Percentiles rank a stretch among this genome's conserved stretches.
Conservation (phyloP, 108 stramenopile species). For the Conticribra weissflogii region DNA sequence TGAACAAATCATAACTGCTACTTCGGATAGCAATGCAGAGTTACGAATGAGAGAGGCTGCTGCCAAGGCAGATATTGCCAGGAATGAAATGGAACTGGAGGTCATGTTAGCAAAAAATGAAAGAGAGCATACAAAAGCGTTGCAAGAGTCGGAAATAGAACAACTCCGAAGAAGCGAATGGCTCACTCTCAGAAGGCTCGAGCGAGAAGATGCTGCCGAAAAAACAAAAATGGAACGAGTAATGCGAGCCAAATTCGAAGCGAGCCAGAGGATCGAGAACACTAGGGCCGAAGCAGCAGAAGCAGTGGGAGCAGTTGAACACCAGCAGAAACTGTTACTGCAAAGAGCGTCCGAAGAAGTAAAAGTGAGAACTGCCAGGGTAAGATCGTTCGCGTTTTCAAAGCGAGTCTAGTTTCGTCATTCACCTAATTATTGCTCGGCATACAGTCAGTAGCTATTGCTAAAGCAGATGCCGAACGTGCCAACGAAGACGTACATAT, state of each 20-base stretch:
- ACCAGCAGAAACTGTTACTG: slow-evolving; percentile 28
- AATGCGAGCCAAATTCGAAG: slow-evolving; percentile 55
- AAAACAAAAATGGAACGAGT: slow-evolving; percentile 36
- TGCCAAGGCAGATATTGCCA: slow-evolving; percentile 49
- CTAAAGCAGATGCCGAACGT: slow-evolving; percentile 70
- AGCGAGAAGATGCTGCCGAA: slow-evolving; percentile 54
- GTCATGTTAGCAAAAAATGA: slow-evolving; percentile 52
- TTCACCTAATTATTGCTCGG: too few species aligned
- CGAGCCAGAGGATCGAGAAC: slow-evolving; percentile 47
- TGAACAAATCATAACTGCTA: slow-evolving; percentile 39
- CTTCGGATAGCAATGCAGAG: slow-evolving; percentile 47
- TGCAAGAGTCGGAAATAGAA: slow-evolving; percentile 42
- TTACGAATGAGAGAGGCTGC: slow-evolving; percentile 53
- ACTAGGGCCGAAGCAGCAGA: slow-evolving; percentile 39
- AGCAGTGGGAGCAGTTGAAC: slow-evolving; percentile 34
- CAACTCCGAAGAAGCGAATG: slow-evolving; percentile 43
- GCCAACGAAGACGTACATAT: slow-evolving; percentile 78
- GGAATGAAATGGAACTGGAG: slow-evolving; percentile 53
- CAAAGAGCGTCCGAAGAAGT: slow-evolving; percentile 50
- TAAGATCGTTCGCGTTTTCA: background rate
- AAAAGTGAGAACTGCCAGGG: slow-evolving; percentile 44
- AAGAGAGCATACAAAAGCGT: slow-evolving; percentile 45
- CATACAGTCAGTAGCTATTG: slow-evolving; percentile 59
- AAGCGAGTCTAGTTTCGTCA: too few species aligned
- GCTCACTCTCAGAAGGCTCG: slow-evolving; percentile 47